Conservation (phyloP, 108 stramenopile species). For the Cylindrotheca closterium region DNA sequence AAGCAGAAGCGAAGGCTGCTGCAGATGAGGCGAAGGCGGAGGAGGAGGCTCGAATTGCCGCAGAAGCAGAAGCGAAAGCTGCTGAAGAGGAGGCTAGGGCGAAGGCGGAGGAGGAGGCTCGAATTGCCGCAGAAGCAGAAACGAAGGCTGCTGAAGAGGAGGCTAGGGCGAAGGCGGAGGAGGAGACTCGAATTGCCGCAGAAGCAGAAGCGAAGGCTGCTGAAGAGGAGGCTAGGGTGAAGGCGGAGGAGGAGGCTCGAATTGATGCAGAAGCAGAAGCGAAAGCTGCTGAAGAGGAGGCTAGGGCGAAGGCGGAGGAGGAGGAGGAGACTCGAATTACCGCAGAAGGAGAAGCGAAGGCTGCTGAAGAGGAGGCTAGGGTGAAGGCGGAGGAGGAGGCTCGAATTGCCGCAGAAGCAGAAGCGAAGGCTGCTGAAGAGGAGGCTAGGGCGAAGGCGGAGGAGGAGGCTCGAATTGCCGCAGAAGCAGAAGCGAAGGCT, state of each 20-base stretch:
- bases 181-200: background rate
- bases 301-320: background rate
- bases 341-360: slow-evolving; percentile 7
- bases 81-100: background rate
- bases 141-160: background rate
- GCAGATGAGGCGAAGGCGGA: slow-evolving; percentile 9
- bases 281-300: slow-evolving; percentile 4
- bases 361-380: too few species aligned
- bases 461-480: background rate
- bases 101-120: slow-evolving; percentile 3
- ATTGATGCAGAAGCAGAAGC: background rate
- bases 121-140: background rate
- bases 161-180: background rate
- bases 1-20: too few species aligned
- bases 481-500: background rate
- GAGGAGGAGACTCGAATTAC: background rate
- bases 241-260: background rate
- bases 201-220: slow-evolving; percentile 14
- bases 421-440: background rate
- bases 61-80: slow-evolving; percentile 1
- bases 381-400: slow-evolving; percentile 8
- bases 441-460: background rate
- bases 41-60: slow-evolving; percentile 7
- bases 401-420: background rate
- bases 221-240: background rate